Conservation (phyloP, 2,329 filamentous ascomycete species). For the Paracorniculantispora psalliotae region DNA sequence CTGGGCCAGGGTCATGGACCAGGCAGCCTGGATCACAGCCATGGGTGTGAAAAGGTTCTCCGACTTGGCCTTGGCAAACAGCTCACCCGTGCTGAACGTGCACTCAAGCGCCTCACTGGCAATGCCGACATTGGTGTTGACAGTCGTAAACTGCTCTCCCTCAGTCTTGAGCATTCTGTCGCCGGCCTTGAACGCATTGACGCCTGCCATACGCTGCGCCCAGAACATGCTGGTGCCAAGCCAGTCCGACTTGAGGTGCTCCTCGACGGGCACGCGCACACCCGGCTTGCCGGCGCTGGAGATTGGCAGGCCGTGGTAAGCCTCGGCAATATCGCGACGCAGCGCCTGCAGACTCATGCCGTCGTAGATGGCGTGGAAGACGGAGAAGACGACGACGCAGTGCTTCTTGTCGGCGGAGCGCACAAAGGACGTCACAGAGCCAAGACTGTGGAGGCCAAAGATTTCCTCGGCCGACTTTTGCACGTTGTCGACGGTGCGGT, state of each 20-base stretch:
- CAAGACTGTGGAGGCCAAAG: conserved; percentile 11
- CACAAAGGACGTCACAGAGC: conserved; percentile 9
- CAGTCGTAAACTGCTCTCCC: not conserved
- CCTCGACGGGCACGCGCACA: conserved; percentile 9
- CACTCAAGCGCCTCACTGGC: conserved; percentile 12
- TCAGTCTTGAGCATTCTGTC: not conserved
- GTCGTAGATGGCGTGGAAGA: conserved; percentile 29
- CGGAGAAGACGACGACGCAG: conserved; percentile 25
- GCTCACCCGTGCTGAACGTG: conserved; percentile 7
- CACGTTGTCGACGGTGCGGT: conserved; percentile 1
- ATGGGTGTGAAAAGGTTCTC: conserved; percentile 7
- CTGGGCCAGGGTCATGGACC: conserved; percentile 15
- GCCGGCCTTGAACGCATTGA: conserved; percentile 2
- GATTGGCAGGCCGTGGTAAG: conserved; percentile 11
- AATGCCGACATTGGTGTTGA: conserved; percentile 7
- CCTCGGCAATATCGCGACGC: conserved; percentile 8
- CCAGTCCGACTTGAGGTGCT: conserved; percentile 14
- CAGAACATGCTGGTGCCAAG: conserved; percentile 14
- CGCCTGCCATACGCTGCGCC: conserved; percentile 12
- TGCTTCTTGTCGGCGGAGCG: conserved; percentile 8
- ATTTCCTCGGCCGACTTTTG: conserved; percentile 13
- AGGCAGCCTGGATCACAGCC: conserved; percentile 14
- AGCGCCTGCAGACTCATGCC: conserved; percentile 11
- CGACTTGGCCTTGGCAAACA: conserved; percentile 10
- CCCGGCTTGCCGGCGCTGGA: conserved; percentile 11